These are phyloP conservation scores for Fomitopsis pulvina DNA, from an alignment of 768 basidiomycete genomes.

Conservation along the genomic window DNA sequence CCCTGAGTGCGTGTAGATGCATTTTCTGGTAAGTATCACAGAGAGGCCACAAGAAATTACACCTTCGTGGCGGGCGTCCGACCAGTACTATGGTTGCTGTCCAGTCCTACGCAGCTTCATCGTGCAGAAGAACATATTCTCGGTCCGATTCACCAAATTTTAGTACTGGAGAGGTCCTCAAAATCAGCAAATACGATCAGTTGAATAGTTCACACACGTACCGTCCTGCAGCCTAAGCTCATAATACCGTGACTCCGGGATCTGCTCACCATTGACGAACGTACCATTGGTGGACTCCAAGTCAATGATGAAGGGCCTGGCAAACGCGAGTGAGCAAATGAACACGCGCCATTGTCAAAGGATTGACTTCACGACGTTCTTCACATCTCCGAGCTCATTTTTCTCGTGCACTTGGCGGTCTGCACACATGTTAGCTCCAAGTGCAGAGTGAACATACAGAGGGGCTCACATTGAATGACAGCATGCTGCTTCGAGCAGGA, in stretches of 20 bases:
- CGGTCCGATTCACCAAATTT: constrained; percentile 78
- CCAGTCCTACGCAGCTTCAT: constrained; percentile 64
- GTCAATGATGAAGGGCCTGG: constrained; percentile 93
- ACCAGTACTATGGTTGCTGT: too few species aligned
- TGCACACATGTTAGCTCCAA: constrained; percentile 20
- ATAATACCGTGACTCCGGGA: constrained; percentile 84
- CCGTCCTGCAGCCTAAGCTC: constrained; percentile 78
- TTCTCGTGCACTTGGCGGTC: constrained; percentile 82
- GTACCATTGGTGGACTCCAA: constrained; percentile 98
- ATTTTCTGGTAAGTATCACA: too few species aligned
- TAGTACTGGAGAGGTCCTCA: constrained; percentile 60
- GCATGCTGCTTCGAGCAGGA: constrained; percentile 99
- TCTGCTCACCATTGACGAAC: constrained; percentile 77
- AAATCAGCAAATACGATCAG: constrained; percentile 3
- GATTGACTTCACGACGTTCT: constrained; percentile 78
- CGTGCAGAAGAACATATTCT: constrained; percentile 84
- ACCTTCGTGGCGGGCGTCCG: too few species aligned
- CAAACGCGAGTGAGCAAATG: constrained; percentile 2
- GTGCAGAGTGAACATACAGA: too few species aligned
- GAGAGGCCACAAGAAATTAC: too few species aligned
- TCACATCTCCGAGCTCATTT: constrained; percentile 79
- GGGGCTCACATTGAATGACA: constrained; percentile 77
- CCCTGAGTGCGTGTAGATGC: too few species aligned
- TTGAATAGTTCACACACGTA: too few species aligned
- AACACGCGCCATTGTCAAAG: not conserved